These are phyloP conservation scores for Pyronema omphalodes DNA, from an alignment of 495 filamentous ascomycete species.

Conservation along the genomic window DNA sequence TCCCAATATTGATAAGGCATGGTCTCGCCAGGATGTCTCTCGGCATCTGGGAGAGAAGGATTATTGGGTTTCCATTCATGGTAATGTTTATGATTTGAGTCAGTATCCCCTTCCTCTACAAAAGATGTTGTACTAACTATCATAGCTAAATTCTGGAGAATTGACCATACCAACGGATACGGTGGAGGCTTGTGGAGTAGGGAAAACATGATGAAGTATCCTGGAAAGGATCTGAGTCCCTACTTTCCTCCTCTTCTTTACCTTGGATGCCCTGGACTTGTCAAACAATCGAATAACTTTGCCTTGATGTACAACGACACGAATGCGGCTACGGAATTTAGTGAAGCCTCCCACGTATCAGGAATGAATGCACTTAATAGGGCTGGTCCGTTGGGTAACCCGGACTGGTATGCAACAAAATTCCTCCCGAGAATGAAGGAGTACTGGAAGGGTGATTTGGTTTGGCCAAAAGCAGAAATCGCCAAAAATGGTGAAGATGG, in stretches of 20 bases:
- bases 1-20: constrained; percentile 81
- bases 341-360: constrained; percentile 43
- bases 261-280: constrained; percentile 51
- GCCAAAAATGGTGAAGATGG: constrained; percentile 43
- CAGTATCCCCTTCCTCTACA: constrained; percentile 3
- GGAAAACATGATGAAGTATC: constrained; percentile 55
- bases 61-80: constrained; percentile 77
- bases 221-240: constrained; percentile 56
- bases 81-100: constrained; percentile 76
- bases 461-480: constrained; percentile 38
- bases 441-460: constrained; percentile 74
- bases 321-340: background rate
- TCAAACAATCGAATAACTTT: constrained; percentile 31
- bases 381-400: constrained; percentile 37
- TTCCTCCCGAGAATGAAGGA: constrained; percentile 69
- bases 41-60: constrained; percentile 53
- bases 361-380: constrained; percentile 39
- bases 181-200: constrained; percentile 23
- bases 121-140: background rate
- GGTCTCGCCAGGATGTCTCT: constrained; percentile 52
- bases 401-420: constrained; percentile 53
- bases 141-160: constrained; percentile 54
- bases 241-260: constrained; percentile 70
- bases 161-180: constrained; percentile 66
- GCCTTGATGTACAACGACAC: constrained; percentile 45